Conservation (phyloP, 1,284 basidiomycete genomes). For the Leccinum pseudoinsigne region DNA sequence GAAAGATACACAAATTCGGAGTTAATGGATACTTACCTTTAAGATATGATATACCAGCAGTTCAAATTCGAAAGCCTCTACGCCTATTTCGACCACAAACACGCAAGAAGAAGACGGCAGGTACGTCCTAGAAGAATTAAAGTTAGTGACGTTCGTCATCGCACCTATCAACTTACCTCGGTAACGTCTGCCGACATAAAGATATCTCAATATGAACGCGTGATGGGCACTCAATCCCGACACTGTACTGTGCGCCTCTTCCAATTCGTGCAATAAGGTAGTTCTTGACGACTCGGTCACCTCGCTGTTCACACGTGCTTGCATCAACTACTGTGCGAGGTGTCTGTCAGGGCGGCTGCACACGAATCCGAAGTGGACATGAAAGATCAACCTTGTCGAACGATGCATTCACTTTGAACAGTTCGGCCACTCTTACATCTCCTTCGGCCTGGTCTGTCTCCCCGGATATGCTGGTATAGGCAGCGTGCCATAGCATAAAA, state of each 20-base stretch:
- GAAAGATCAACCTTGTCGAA: conserved; percentile 60
- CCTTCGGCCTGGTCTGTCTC: conserved; percentile 21
- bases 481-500: too few relatives aligned
- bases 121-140: conserved; percentile 42
- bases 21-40: conserved; percentile 47
- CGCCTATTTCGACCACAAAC: conserved; percentile 64
- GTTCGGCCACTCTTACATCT: conserved; percentile 42
- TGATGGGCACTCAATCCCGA: conserved; percentile 68
- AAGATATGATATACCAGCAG: conserved; percentile 82
- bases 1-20: not conserved
- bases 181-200: conserved; percentile 62
- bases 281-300: conserved; percentile 80
- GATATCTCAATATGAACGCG: conserved; percentile 58
- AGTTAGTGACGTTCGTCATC: conserved; percentile 8
- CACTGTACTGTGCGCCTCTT: conserved; percentile 69
- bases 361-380: not conserved
- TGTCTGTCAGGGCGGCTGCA: conserved; percentile 9
- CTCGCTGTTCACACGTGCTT: conserved; percentile 82
- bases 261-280: conserved; percentile 71
- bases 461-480: not conserved
- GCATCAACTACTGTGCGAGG: conserved; percentile 64
- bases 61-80: conserved; percentile 85
- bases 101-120: conserved; percentile 60
- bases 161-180: conserved; percentile 42
- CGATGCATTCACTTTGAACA: conserved; percentile 57